phyloP scores from a whole-genome alignment of 352 stramenopile genomes.

The Phytophthora tubulina region DNA sequence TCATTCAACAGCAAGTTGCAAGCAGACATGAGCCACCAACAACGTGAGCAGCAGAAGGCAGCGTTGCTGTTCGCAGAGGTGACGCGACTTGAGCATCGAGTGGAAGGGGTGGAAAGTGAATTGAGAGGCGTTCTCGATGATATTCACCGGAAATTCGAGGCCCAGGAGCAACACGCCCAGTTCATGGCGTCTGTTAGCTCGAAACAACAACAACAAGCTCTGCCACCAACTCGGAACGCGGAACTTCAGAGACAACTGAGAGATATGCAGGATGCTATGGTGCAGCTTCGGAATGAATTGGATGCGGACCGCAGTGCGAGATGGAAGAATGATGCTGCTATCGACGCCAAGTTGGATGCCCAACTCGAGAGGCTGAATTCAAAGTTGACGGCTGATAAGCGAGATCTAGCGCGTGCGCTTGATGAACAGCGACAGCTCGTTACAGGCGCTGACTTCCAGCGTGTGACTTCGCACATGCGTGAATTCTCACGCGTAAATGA shows the following conservation, averaged over 20 bases:
- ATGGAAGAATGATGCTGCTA: conserved; percentile 54
- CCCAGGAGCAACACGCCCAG: conserved; percentile 56
- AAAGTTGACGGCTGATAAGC: conserved; percentile 60
- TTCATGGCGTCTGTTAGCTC: conserved; percentile 26
- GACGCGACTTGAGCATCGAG: conserved; percentile 53
- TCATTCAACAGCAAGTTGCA: conserved; percentile 72
- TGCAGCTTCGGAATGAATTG: conserved; percentile 62
- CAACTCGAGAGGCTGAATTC: conserved; percentile 58
- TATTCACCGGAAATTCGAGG: conserved; percentile 48
- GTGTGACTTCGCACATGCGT: conserved; percentile 55
- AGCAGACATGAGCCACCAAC: conserved; percentile 55
- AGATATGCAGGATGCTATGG: conserved; percentile 48
- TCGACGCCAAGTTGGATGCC: conserved; percentile 52
- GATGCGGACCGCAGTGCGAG: conserved; percentile 67
- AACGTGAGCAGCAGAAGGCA: conserved; percentile 76
- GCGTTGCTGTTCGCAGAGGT: conserved; percentile 79
- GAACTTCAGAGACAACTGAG: conserved; percentile 44
- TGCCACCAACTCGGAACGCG: conserved; percentile 24
- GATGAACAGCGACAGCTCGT: conserved; percentile 66
- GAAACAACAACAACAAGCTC: conserved; percentile 53
- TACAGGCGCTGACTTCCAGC: conserved; percentile 58
- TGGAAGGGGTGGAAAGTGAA: conserved; percentile 53
- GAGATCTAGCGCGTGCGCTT: conserved; percentile 57
- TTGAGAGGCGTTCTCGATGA: conserved; percentile 46
- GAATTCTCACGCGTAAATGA: conserved; percentile 70